Conservation (phyloP, 73 alveolate species). For the Diophrys sp. region DNA sequence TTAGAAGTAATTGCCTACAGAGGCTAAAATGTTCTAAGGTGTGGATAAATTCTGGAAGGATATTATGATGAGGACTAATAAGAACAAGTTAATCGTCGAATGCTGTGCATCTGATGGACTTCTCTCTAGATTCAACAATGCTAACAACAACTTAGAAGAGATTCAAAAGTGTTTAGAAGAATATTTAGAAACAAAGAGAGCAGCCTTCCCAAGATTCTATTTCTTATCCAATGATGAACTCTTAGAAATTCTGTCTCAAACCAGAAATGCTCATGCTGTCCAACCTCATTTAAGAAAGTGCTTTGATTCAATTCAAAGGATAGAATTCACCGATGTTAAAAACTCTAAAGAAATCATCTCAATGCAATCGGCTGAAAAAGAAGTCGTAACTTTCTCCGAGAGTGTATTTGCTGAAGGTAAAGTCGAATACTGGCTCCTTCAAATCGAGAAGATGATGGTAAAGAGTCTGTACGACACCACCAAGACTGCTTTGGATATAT, state of each 20-base stretch:
- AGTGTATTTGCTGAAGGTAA: slow-evolving; percentile 95
- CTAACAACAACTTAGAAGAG: slow-evolving; percentile 91
- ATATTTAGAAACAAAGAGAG: slow-evolving; percentile 98
- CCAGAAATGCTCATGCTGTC: slow-evolving; percentile 97
- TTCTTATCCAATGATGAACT: slow-evolving; percentile 99
- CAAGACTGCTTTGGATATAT: slow-evolving; percentile 78
- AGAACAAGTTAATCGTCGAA: slow-evolving; percentile 86
- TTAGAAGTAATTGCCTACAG: slow-evolving; percentile 98
- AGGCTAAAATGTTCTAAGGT: slow-evolving; percentile 94
- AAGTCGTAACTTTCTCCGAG: slow-evolving; percentile 84
- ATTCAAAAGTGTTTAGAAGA: slow-evolving; percentile 95
- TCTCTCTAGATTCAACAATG: slow-evolving; percentile 84
- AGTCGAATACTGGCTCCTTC: slow-evolving; percentile 97
- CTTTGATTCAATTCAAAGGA: slow-evolving; percentile 97
- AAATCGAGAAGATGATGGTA: slow-evolving; percentile 95
- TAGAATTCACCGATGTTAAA: slow-evolving; percentile 88
- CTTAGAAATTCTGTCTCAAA: slow-evolving; percentile 96
- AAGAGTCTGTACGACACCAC: slow-evolving; percentile 93
- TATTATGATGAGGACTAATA: slow-evolving; percentile 90
- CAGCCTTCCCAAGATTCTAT: slow-evolving; percentile 99
- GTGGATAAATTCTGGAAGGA: slow-evolving; percentile 99
- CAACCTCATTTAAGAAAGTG: slow-evolving; percentile 98
- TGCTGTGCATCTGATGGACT: slow-evolving; percentile 94
- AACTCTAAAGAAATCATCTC: slow-evolving; percentile 89
- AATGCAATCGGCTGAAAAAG: slow-evolving; percentile 94